Percentiles rank a stretch among this genome's conserved stretches.
These are phyloP conservation scores for Leccinum arenicola DNA, from an alignment of 768 basidiomycete species.

Conservation along the genomic window DNA sequence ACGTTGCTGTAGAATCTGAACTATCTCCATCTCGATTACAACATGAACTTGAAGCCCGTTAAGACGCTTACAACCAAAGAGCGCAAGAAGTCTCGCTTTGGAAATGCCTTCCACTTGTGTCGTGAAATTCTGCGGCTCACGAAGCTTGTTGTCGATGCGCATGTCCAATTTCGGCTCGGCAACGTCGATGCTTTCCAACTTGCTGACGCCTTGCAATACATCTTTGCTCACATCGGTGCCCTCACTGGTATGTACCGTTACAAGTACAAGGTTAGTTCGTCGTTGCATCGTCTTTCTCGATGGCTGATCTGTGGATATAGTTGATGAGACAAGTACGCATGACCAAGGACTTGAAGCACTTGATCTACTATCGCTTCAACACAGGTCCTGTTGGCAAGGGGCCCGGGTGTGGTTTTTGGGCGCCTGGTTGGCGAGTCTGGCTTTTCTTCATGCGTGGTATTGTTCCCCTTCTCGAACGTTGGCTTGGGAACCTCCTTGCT, in stretches of 20 bases:
- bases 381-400: slow-evolving; percentile 99
- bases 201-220: slow-evolving; percentile 97
- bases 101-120: slow-evolving; percentile 98
- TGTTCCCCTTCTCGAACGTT: slow-evolving; percentile 94
- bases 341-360: slow-evolving; percentile 98
- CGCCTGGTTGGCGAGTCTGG: slow-evolving; percentile 99
- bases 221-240: slow-evolving; percentile 95
- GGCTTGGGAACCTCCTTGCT: slow-evolving; percentile 96
- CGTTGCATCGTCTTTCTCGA: not conserved
- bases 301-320: slow-evolving; percentile 35
- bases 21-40: slow-evolving; percentile 95
- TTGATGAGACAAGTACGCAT: slow-evolving; percentile 99
- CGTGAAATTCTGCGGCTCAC: slow-evolving; percentile 97
- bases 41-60: slow-evolving; percentile 97
- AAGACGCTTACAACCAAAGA: slow-evolving; percentile 99
- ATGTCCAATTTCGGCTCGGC: slow-evolving; percentile 97
- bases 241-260: slow-evolving; percentile 99
- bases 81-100: slow-evolving; percentile 99
- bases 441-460: slow-evolving; percentile 99
- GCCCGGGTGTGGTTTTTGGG: slow-evolving; percentile 99
- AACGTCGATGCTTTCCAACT: slow-evolving; percentile 99
- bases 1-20: slow-evolving; percentile 64
- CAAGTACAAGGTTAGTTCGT: slow-evolving; percentile 86
- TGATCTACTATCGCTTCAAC: slow-evolving; percentile 99
- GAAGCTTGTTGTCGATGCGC: slow-evolving; percentile 97